These are phyloP conservation scores for Wickerhamomyces sydowiorum DNA, from an alignment of 805 yeast genomes.

Conservation along the genomic window DNA sequence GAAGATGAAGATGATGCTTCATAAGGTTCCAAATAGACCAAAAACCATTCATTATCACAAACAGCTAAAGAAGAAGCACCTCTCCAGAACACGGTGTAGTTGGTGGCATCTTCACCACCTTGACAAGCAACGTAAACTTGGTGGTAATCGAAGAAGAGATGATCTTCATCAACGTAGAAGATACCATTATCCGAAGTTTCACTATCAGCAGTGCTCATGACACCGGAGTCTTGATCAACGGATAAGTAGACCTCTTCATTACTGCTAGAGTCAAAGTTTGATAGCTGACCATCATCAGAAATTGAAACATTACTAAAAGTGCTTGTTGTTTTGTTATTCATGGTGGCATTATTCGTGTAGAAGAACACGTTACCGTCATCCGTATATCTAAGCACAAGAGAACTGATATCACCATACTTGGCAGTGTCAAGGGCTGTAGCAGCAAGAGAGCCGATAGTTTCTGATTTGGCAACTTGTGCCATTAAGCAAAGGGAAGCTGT, in stretches of 20 bases:
- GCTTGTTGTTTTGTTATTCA: constrained; percentile 3
- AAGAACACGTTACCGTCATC: constrained; percentile 11
- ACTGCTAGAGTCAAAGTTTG: constrained; percentile 1
- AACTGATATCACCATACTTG: constrained; percentile 10
- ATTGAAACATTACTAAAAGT: constrained; percentile 9
- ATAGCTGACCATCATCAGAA: constrained; percentile 9
- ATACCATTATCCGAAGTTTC: constrained; percentile 10
- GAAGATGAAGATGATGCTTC: constrained; percentile 5
- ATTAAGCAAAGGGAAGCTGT: neutral
- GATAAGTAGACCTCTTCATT: constrained; percentile 3
- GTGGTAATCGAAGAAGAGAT: constrained; percentile 14
- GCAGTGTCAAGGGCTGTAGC: constrained; percentile 15
- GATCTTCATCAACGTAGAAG: constrained; percentile 7
- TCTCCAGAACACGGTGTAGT: constrained; percentile 18
- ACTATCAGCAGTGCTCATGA: constrained; percentile 5
- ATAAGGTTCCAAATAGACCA: constrained; percentile 12
- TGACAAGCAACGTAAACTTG: constrained; percentile 18
- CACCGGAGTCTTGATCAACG: constrained; percentile 10
- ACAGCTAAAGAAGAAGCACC: constrained; percentile 16
- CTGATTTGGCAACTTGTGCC: neutral
- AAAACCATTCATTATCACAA: constrained; percentile 14
- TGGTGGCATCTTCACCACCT: constrained; percentile 1
- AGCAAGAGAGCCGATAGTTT: constrained; percentile 11
- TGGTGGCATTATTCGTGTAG: constrained; percentile 5
- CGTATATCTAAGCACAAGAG: constrained; percentile 11